Base-by-base conservation (phyloP, 192 early-diverging fungal species). In the Gaertneriomyces sp. region DNA sequence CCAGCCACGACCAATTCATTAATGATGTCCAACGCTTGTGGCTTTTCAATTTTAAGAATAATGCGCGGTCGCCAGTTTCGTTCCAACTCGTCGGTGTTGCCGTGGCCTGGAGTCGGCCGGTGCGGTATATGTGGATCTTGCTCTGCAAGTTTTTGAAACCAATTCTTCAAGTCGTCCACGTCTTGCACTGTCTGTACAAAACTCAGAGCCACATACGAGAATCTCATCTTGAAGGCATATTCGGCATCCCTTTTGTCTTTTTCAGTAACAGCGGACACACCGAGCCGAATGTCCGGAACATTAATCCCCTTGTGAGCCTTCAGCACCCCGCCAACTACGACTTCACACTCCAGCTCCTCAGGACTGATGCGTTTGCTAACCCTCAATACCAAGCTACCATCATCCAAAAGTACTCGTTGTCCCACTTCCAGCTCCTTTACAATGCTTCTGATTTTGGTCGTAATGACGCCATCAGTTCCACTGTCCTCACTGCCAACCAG, bases 291-390 rank as follows among this genome's bases (percentile, higher is more conserved):
- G 62, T 83, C 81, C 3, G 82, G 82, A 4, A 84, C 81, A 55
- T 84, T 84, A 69, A 84, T 84, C 42, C 81, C 82, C 52, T 84
- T 84, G 58, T 75, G 66, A 12, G 76, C 54, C 53, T 84, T 84
- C 12, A 84, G 64, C 19, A 61, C 67, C 0, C 81, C 76, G 25
- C 81, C 78, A 33, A 73, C 72, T 49, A 84, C 41, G 7, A 84
- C 74, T 40, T 80, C 68, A 14, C 77, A 77, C 33, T 66, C 63
- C 8, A 84, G 42, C 58, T 80, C 76, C 7, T 69, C 68, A 10
- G 64, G 44, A 1, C 74, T 78, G 6, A 83, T 73, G 42, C 80
- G 66, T n/a, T 60, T 53, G 11, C 51, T 42, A 1, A 84, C 82
- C 14, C 57, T 42, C 6, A 84, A 64, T 42, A 51, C 54, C 25